Evolutionary conservation across 2,329 filamentous ascomycete species (phyloP), one percentile per base, ranked within the genome.

Genomic region (Scolecobasidium constrictum): DNA sequence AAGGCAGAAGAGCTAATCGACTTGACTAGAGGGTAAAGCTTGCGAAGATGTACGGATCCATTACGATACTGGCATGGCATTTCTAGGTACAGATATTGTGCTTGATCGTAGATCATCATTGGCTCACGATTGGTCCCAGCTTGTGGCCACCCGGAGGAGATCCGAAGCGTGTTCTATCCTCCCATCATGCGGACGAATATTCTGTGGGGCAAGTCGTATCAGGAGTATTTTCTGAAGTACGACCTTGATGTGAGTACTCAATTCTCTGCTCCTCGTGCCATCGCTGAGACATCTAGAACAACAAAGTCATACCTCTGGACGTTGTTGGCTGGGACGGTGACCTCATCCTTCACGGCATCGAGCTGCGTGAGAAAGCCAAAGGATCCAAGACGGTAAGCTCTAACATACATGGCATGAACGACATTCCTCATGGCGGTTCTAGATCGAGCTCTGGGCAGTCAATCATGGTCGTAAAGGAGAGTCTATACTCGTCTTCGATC

Each of bases 191-290:
- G 7, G 9, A 11, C 9, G 12, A 9, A 11, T 11, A 36, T 16
- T 9, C 7, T 11, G 18, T 7, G 9, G 17, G 34, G 7, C 7
- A 36, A 19, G 9, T 15, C 13, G 7, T 36, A 36, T 36, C 12
- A 16, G 18, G 34, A 36, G 34, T 36, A 36, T 16, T 36, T 36
- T 36, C 34, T 36, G 9, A 36, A 36, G 34, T 36, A 36, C 17
- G 34, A 36, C 17, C 9, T 36, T 9, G 34, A 36, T 7, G 34
- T 36, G 18, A 7, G 15, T n/a, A 31, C 9, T 9, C 15, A 9
- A 15, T 31, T 9, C 9, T 9, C 9, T 9, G 15, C 9, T 9
- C 9, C 9, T 31, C 15, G 26, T 31, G 26, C 15, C 26, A 31
- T 9, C 9, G 18, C 34, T 36, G 17, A 36, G 7, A 11, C 12